Evolutionary conservation across 2,329 filamentous ascomycete species (phyloP), one percentile per base, ranked within the genome.

Genomic region (Epichloe coenophiala): DNA sequence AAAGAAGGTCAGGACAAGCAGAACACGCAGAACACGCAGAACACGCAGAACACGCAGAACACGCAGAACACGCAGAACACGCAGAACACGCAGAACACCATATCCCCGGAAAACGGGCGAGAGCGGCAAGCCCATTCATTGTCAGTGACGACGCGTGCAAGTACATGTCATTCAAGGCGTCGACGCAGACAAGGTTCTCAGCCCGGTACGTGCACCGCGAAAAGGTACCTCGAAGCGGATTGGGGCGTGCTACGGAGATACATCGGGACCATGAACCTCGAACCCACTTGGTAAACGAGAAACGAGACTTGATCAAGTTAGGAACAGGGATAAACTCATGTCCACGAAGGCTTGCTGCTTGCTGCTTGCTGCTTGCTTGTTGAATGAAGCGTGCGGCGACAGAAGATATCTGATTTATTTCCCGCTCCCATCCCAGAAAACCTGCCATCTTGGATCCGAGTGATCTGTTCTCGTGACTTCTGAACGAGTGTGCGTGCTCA

Each of bases 131-230:
- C 43, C 40, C 17, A 41, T 38, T 43, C 23, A 41, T 19, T 43
- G 45, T 5, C 37, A 43, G 45, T 45, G 48, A 50, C 48, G 33
- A 23, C 17, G 35, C 35, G 36, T 23, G 31, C 41, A 48, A 19
- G 51, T 53, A 51, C 40, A 45, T 27, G 15, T 23, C 36, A 12
- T 40, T n/a, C 31, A 43, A 43, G 47, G 38, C 47, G 49, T 47
- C 39, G 41, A 51, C 48, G 43, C 23, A 35, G 53, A 41, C 48
- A 35, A 56, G 50, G 55, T 57, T 37, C 38, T 52, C 17, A 11
- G 13, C n/a, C 27, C 1, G 23, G 51, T 12, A 19, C 15, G 11
- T 7, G 17, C 46, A 7, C 37, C 7, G 55, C 55, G 13, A 49
- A 54, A 49, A 40, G 50, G 45, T 51, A 57, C 55, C 51, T 52